Percentiles rank a stretch among this genome's conserved stretches.
Evolutionary conservation across 257 asterid species (phyloP).

Genomic region (Nyctanthes arbortristis): DNA sequence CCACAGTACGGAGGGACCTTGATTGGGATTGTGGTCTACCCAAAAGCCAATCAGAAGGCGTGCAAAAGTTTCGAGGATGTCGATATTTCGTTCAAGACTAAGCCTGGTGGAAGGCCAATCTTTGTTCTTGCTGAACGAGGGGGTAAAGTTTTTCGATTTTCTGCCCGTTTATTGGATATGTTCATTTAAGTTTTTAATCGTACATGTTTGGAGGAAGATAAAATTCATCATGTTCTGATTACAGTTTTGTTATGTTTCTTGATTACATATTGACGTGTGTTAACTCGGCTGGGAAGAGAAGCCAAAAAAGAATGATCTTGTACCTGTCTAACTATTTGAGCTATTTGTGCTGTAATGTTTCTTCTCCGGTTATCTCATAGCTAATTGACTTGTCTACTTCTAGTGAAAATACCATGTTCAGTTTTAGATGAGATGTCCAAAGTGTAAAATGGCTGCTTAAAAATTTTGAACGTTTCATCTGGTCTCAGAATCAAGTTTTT

Average conservation of each 20-base stretch:
- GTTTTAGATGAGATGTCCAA: not conserved
- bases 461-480: not conserved
- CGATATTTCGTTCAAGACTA: conserved; percentile 38
- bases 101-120: conserved; percentile 49
- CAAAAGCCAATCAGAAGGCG: conserved; percentile 46
- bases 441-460: not conserved
- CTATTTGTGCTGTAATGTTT: not conserved
- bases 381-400: not conserved
- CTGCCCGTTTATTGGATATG: not conserved
- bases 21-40: conserved; percentile 52
- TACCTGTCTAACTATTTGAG: not conserved
- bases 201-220: not conserved
- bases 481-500: not conserved
- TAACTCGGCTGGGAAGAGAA: not conserved
- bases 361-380: not conserved
- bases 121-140: conserved; percentile 60
- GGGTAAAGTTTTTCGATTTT: conserved; percentile 29
- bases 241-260: not conserved
- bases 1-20: conserved; percentile 61
- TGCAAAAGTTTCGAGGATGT: conserved; percentile 43
- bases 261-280: conserved; percentile 6
- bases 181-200: not conserved
- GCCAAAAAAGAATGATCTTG: not conserved
- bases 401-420: not conserved
- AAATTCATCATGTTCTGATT: not conserved